Evolutionary conservation across 768 basidiomycete species (phyloP), one percentile per base, ranked within the genome.

Genomic region (Leccinellum rugosiceps): DNA sequence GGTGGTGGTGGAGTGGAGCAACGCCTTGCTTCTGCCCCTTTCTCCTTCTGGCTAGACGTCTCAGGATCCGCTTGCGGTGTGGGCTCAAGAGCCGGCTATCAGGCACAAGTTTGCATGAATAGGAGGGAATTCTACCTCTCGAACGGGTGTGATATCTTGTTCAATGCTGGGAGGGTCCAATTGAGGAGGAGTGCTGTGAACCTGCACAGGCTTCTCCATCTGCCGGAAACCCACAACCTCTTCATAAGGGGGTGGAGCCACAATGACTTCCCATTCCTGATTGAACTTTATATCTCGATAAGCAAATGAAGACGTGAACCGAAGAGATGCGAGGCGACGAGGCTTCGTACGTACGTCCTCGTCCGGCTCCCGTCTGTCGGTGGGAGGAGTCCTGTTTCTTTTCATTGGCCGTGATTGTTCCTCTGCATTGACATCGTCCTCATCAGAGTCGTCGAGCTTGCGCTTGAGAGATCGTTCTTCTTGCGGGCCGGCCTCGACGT

Each of bases 361-460:
- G 55, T 68, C 70, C 25, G 64, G 60, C 15, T 63, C 55, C 14
- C 63, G 66, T 35, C 61, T 62, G 55, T 75, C 71, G 11, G 62
- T 51, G 17, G 78, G 74, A n/a, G 78, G 78, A 34, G 79, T 80
- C 67, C 64, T 76, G 67, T 71, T 79, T 58, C 77, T 59, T 38
- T 72, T 72, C 64, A 72, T 58, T 49, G 71, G 69, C 1, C 56
- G 68, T 6, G 59, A 57, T 31, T 60, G 62, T 17, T 59, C 65
- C 53, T 68, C 77, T 60, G 70, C 41, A 71, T 77, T 71, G 3
- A 50, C 26, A 43, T 64, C 68, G 21, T 58, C 41, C 25, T 52
- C 63, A 45, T 70, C 68, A 8, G 70, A 50, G 23, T 69, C 62
- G 31, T 63, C 68, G 30, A 73, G 65, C 57, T 73, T 73, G 11